Base-by-base conservation (phyloP, 2,329 filamentous ascomycete genomes). In the Dothideomycetes sp. region DNA sequence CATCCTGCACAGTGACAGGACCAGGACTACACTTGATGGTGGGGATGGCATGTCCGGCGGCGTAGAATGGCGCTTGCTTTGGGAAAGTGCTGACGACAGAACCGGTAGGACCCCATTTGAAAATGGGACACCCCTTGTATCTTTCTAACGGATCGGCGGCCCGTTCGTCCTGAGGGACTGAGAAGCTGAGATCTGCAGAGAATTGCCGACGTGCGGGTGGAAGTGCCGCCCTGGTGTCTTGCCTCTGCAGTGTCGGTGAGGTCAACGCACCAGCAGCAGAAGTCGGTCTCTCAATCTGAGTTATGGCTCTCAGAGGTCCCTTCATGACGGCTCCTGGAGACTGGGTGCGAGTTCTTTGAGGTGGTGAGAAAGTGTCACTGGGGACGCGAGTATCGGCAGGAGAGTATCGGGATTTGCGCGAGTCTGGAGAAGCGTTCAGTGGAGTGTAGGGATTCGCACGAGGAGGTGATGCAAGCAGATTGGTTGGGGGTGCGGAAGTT, bases 41-140 rank as follows among this genome's bases (percentile, higher is more conserved):
- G 0, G 89, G 87, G 6, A 74, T 62, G 15, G 73, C 69, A 50
- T 82, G 77, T 35, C 79, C 83, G 49, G 84, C 79, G 18, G 80
- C 78, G 61, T 94, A 96, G 33, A 88, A 79, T 11, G 89, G 88
- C 23, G 91, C 76, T 49, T 89, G 82, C 57, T 84, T 87, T 0
- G 93, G 91, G 54, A 96, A 95, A 30, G 80, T 85, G 1, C 83
- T 87, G 3, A 93, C 71, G 9, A 95, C 67, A 2, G 76, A 75
- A 10, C 91, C 91, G 15, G 87, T 88, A 34, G 93, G 78, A 3
- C 86, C 87, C 81, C 93, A 98, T 1, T 75, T 76, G 53, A 96
- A 81, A 10, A 94, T 73, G 0, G 93, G 91, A 10, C 77, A 74
- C 3, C 93, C 93, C 63, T 83, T 87, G 91, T 91, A 98, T 49